Evolutionary conservation across 176 grass and related monocot genomes (phyloP).

Genomic region (Canna indica): DNA sequence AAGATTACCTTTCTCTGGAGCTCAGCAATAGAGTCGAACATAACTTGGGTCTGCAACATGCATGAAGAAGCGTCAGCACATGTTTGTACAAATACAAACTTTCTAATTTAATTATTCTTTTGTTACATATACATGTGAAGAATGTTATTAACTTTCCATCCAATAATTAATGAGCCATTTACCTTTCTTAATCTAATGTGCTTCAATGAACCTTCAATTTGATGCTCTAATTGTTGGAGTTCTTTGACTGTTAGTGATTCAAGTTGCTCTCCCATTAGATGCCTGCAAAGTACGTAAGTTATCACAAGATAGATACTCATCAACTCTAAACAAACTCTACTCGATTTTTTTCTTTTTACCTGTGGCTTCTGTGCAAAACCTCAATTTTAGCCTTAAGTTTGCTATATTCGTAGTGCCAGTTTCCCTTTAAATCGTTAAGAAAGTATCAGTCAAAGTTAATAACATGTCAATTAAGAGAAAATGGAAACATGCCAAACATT

Average conservation of each 20-base stretch:
- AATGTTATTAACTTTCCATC: no score
- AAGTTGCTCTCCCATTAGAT: constrained; percentile 7
- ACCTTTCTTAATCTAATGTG: background rate
- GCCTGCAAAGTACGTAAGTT: background rate
- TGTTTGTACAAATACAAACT: no score
- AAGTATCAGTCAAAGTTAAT: background rate
- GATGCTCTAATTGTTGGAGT: constrained; percentile 1
- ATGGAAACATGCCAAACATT: no score
- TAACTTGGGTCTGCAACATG: background rate
- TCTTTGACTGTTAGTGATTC: background rate
- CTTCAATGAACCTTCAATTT: background rate
- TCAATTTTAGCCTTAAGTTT: constrained; percentile 2
- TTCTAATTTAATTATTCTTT: no score
- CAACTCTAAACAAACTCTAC: background rate
- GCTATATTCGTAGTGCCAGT: background rate
- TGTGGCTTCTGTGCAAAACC: background rate
- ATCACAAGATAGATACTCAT: background rate
- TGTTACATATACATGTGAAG: no score
- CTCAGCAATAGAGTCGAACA: background rate
- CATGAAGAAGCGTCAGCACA: background rate
- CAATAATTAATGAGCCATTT: no score
- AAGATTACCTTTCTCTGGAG: background rate
- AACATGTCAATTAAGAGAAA: no score
- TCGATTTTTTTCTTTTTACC: background rate
- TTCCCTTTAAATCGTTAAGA: background rate